Base-by-base conservation (phyloP, 495 filamentous ascomycete genomes). In the Penicillium desertorum region DNA sequence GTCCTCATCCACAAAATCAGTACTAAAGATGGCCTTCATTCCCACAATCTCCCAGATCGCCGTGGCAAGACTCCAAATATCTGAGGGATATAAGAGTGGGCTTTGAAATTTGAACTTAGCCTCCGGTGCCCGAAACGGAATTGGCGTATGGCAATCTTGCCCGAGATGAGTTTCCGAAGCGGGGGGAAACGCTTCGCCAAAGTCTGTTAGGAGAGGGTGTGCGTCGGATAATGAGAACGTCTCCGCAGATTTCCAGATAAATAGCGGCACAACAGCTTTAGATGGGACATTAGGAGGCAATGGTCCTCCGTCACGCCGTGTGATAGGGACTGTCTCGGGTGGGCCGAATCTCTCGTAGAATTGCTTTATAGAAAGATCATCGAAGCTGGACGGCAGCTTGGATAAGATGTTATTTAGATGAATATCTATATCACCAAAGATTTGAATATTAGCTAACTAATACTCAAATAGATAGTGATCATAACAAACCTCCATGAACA, bases 41-140 rank as follows among this genome's bases (percentile, higher is more conserved):
- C 68, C 68, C 1, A 73, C 34, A 39, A 77, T 74, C 39, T 75
- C 72, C 71, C 70, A 75, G 27, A 72, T 71, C 22, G 65, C 47
- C 4, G 56, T 62, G 22, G 67, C 71, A 9, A 76, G 47, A 53
- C 73, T 73, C 71, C 66, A 76, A 23, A 76, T 71, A 48, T 76
- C 73, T 12, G 66, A 46, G 5, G 73, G 44, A 60, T 65, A 75
- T 25, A 56, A 27, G 6, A 72, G 66, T 5, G 69, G 66, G 0
- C 45, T 17, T 16, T 68, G 27, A 1, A 69, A 46, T 58, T 72
- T 59, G 39, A 76, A 71, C 36, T 46, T 45, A 34, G 67, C 64
- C 61, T 77, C 74, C 60, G 73, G 73, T 17, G 71, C 34, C 32
- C 64, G 68, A 5, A 62, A 47, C 1, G 68, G 59, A 0, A 30